Base-by-base conservation (phyloP, 352 stramenopile genomes). In the Globisporangium cystogenes region DNA sequence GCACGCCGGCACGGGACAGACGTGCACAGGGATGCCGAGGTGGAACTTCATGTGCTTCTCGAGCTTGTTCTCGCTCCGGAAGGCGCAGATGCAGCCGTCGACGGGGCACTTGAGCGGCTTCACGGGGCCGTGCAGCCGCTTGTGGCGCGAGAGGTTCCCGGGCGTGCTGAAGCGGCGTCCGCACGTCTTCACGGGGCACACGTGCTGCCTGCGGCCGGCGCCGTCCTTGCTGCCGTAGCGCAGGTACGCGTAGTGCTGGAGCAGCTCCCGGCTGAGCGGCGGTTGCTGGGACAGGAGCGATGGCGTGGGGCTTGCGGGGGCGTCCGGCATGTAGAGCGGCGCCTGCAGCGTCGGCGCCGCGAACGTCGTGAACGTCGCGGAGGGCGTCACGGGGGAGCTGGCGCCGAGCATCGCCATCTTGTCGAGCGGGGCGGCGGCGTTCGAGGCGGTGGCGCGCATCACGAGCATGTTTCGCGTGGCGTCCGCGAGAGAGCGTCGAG, bases 1-100 rank as follows among this genome's bases (percentile, higher is more conserved):
- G 42, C 74, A 86, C 10, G 48, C 68, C 0, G 57, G 59, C 15
- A 67, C 68, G 43, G 53, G 42, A 20, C 70, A 81, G 18, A 81
- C 60, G 50, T 81, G 65, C 46, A 74, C 71, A n/a, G 65, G 45
- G 51, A 64, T 74, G 27, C 74, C 70, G 27, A 79, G 54, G 57
- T 86, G 74, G 51, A 77, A 82, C 56, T 83, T 76, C 70, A 82
- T 79, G 67, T 86, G 74, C 55, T 77, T 77, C 51, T 70, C 74
- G 12, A 86, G 70, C 48, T 83, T 82, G 61, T 76, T 70, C 51
- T 82, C 70, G 48, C 61, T 83, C 48, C 60, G 63, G 49, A 86
- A 86, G 14, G 62, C 67, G 50, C 74, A 81, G 52, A 67, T 74
- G 54, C 74, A 86, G 46, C 62, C 62, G 0, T 50, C 49, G 5